Evolutionary conservation across 2,329 filamentous ascomycete genomes (phyloP), one percentile per base, ranked within the genome.

Genomic region (Colletotrichum scovillei): DNA sequence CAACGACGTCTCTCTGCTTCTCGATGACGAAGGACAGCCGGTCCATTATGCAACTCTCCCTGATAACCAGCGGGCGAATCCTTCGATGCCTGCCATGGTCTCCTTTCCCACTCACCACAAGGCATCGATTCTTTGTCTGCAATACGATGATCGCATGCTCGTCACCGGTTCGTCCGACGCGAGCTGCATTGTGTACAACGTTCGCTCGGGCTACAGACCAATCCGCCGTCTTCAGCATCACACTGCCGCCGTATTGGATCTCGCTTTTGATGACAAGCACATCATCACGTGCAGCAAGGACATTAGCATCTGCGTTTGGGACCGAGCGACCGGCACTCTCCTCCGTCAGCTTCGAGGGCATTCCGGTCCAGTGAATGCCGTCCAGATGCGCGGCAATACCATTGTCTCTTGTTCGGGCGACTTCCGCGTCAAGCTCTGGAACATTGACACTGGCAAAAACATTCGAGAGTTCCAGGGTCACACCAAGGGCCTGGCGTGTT

Each of bases 201-300:
- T 98, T 77, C 91, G 92, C 76, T 90, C 90, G 26, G 89, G 93
- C 49, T 98, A 96, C 82, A 88, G 90, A 72, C 95, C 97, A 0
- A 91, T 98, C 73, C 92, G 90, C 63, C 93, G 94, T 38, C 91
- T 99, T 16, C 85, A 86, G 42, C 91, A 93, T 75, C 97, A 99
- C 84, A 91, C 90, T 6, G 95, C 95, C 4, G 96, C 97, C 64
- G 95, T 99, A 52, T 89, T 99, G 16, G 97, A 99, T 80, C 92
- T 99, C 11, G 96, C 95, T 76, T 96, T 99, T 76, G 95, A 99
- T 81, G 91, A 95, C 76, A 92, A 93, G 78, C 93, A 97, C 83
- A 98, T 99, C 78, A 93, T 98, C 63, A 98, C 96, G 5, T 99
- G 97, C 86, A 98, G 95, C 81, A 99, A 99, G 84, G 97, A 99